Evolutionary conservation across 2,329 filamentous ascomycete genomes (phyloP).

Genomic region (Ophiocordyceps camponoti-floridani): DNA sequence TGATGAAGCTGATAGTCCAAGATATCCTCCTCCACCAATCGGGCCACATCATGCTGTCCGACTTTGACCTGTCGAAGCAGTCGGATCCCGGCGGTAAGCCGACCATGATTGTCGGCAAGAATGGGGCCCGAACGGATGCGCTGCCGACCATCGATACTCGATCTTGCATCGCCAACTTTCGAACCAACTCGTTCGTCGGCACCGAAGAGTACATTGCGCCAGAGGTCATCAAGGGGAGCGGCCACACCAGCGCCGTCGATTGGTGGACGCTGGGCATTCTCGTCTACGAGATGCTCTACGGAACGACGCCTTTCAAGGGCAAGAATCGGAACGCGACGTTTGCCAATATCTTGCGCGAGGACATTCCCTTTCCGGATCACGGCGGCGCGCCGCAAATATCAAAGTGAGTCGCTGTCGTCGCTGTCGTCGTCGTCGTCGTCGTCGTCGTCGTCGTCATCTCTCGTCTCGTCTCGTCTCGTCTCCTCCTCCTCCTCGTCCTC

Average conservation of each 20-base stretch:
- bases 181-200: constrained; percentile 95
- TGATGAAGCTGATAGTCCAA: constrained; percentile 16
- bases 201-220: constrained; percentile 98
- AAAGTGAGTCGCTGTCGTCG: constrained; percentile 73
- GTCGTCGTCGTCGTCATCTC: too few relatives aligned
- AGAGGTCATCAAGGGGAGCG: constrained; percentile 96
- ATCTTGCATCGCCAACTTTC: constrained; percentile 94
- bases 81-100: constrained; percentile 90
- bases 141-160: constrained; percentile 96
- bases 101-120: constrained; percentile 91
- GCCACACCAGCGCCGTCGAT: constrained; percentile 94
- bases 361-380: constrained; percentile 90
- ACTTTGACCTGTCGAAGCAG: constrained; percentile 97
- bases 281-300: constrained; percentile 98
- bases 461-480: too few relatives aligned
- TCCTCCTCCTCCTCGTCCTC: too few relatives aligned
- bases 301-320: constrained; percentile 96
- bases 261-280: constrained; percentile 98
- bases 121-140: constrained; percentile 69
- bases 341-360: constrained; percentile 88
- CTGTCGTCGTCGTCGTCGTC: too few relatives aligned
- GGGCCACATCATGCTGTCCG: constrained; percentile 98
- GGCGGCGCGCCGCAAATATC: constrained; percentile 70
- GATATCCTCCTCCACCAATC: constrained; percentile 96
- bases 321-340: constrained; percentile 98